phyloP scores from a whole-genome alignment of 2,329 filamentous ascomycete species.

The Aspergillus clavatus region DNA sequence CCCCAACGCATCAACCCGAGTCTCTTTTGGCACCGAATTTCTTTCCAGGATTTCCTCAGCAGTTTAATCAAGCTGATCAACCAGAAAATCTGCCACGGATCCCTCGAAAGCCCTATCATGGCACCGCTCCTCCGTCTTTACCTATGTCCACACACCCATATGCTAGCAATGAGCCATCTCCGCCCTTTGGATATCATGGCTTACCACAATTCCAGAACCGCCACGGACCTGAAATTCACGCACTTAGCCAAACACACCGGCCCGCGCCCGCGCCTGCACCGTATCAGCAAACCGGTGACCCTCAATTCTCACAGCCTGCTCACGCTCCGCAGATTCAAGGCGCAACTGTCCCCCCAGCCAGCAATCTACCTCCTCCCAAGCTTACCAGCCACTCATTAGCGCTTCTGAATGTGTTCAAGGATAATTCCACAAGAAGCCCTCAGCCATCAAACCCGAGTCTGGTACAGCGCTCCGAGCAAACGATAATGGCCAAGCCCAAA shows the following conservation, averaged over 20 bases:
- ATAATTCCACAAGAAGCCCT: conserved; percentile 24
- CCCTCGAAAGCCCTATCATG: conserved; percentile 13
- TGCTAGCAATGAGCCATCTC: conserved; percentile 14
- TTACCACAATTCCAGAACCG: conserved; percentile 17
- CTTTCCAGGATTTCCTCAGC: conserved; percentile 35
- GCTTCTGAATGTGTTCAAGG: conserved; percentile 57
- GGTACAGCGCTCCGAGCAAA: conserved; percentile 13
- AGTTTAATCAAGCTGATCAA: conserved; percentile 25
- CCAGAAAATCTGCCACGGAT: conserved; percentile 26
- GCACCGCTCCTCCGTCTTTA: conserved; percentile 10
- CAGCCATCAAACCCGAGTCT: conserved; percentile 18
- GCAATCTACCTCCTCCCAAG: conserved; percentile 53
- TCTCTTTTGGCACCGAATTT: conserved; percentile 42
- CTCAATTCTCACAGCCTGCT: conserved; percentile 39
- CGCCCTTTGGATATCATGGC: conserved; percentile 15
- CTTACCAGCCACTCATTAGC: conserved; percentile 54
- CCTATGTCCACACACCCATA: conserved; percentile 8
- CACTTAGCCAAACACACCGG: not conserved
- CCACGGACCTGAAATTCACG: not conserved
- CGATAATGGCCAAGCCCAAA: conserved; percentile 14
- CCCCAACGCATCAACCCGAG: conserved; percentile 51
- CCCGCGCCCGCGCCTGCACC: conserved; percentile 34
- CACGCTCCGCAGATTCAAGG: conserved; percentile 34
- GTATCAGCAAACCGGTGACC: conserved; percentile 45
- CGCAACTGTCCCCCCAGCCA: conserved; percentile 52